Conservation (phyloP, 768 basidiomycete species). For the Pholiota conissans region DNA sequence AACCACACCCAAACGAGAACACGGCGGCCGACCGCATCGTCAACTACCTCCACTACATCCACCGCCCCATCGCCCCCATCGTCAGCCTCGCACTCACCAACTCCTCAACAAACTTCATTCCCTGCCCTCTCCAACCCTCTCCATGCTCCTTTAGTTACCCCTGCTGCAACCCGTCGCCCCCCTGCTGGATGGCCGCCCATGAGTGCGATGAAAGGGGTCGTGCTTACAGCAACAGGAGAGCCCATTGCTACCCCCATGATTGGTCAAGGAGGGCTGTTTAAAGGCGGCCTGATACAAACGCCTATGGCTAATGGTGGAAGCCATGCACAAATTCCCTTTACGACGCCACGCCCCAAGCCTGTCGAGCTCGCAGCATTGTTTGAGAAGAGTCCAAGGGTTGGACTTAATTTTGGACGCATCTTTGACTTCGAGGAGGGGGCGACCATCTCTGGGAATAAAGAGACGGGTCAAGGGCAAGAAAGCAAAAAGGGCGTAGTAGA, state of each 20-base stretch:
- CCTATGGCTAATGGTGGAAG: background rate
- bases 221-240: conserved; percentile 79
- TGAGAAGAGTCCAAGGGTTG: conserved; percentile 66
- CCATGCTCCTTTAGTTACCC: conserved; percentile 51
- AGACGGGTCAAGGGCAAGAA: conserved; percentile 33
- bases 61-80: background rate
- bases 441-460: conserved; percentile 13
- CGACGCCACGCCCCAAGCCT: conserved; percentile 19
- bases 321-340: background rate
- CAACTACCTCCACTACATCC: background rate
- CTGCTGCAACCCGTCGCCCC: conserved; percentile 33
- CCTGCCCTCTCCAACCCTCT: background rate
- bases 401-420: conserved; percentile 75
- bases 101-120: background rate
- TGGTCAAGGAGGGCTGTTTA: conserved; percentile 44
- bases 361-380: conserved; percentile 68
- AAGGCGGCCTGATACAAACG: background rate
- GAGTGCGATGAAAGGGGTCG: conserved; percentile 71
- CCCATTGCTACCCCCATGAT: conserved; percentile 70
- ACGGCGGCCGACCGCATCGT: background rate
- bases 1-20: conserved; percentile 13
- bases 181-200: conserved; percentile 32
- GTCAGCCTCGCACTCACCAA: background rate
- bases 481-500: conserved; percentile 31
- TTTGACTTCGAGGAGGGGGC: conserved; percentile 61